These are phyloP conservation scores for Coix lacrymajobi DNA, from an alignment of 176 grass and related monocot species.

Conservation along the genomic window DNA sequence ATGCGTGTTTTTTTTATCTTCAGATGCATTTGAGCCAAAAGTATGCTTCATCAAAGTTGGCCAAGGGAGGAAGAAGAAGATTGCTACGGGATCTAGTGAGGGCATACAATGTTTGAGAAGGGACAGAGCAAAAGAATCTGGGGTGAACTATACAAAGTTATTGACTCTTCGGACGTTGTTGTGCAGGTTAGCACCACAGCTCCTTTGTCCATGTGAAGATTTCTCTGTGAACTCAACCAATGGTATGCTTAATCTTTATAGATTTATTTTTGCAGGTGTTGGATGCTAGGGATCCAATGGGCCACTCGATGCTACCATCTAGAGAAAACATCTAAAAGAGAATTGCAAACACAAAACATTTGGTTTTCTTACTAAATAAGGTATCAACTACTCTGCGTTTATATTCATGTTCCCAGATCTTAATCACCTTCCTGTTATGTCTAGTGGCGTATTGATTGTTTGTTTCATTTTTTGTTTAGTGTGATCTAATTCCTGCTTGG, in stretches of 20 bases:
- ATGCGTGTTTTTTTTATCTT: neutral
- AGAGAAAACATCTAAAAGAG: conserved; percentile 92
- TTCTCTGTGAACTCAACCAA: neutral
- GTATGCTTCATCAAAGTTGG: conserved; percentile 46
- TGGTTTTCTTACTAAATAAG: conserved; percentile 96
- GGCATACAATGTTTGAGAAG: conserved; percentile 98
- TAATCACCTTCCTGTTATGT: neutral
- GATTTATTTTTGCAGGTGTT: conserved; percentile 50
- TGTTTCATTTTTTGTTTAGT: conserved; percentile 36
- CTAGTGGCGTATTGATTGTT: neutral
- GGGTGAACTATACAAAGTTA: conserved; percentile 98
- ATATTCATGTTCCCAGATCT: neutral
- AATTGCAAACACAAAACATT: conserved; percentile 85
- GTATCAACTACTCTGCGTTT: conserved; percentile 21
- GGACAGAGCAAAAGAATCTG: conserved; percentile 96
- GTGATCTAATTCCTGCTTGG: conserved; percentile 95
- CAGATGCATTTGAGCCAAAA: conserved; percentile 82
- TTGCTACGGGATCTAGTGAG: conserved; percentile 86
- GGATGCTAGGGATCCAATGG: conserved; percentile 97
- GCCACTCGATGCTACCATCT: conserved; percentile 92
- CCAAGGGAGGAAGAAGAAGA: conserved; percentile 74
- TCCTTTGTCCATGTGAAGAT: neutral
- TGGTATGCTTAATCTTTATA: neutral
- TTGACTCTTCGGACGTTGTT: conserved; percentile 94
- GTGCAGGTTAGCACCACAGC: conserved; percentile 48